These are phyloP conservation scores for Coprinellus aureogranulatus DNA, from an alignment of 768 basidiomycete genomes.

Conservation along the genomic window DNA sequence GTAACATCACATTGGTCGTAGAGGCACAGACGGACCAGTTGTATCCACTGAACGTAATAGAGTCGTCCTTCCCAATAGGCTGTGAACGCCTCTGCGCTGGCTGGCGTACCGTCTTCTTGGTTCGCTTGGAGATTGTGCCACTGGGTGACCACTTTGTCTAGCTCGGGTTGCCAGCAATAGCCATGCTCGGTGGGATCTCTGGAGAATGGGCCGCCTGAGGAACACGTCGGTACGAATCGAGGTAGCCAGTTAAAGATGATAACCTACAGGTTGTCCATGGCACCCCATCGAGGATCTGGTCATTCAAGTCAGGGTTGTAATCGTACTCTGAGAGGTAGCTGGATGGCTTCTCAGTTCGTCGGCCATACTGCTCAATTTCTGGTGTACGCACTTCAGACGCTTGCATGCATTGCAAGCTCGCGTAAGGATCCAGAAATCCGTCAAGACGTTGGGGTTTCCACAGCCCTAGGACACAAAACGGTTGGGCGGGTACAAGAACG, in stretches of 20 bases:
- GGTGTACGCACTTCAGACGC: not conserved
- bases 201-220: no score
- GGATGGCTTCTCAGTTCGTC: no score
- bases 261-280: no score
- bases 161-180: not conserved
- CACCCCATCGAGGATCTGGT: no score
- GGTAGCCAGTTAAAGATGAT: no score
- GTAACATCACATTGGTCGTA: not conserved
- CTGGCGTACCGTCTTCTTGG: not conserved
- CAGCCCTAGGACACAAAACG: not conserved
- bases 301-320: no score
- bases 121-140: no score
- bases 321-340: no score
- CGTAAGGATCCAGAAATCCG: not conserved
- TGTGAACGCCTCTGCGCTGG: not conserved
- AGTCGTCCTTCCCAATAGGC: not conserved
- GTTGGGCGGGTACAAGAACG: no score
- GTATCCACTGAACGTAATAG: not conserved
- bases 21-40: not conserved
- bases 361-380: not conserved
- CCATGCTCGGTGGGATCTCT: not conserved
- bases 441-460: not conserved
- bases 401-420: not conserved
- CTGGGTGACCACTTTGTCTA: no score
- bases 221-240: no score